Conservation (phyloP, 495 filamentous ascomycete genomes). For the Aspergillus avenaceus region DNA sequence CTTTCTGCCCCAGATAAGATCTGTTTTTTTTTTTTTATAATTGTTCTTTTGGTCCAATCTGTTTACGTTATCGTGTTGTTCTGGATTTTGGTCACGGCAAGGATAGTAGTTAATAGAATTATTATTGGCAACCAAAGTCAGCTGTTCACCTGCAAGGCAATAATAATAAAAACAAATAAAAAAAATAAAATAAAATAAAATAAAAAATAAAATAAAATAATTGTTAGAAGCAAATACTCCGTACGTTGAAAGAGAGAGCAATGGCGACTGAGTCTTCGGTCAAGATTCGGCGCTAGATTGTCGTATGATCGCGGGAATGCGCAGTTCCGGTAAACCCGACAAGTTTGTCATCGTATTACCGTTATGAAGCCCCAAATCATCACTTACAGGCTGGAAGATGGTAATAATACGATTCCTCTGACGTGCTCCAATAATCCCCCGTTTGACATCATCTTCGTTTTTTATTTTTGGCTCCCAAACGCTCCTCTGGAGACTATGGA, state of each 20-base stretch:
- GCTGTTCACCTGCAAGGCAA: neutral
- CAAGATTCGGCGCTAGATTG: slow-evolving; percentile 14
- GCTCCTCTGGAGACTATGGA: no score
- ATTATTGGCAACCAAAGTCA: neutral
- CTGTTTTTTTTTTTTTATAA: neutral
- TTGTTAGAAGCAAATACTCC: neutral
- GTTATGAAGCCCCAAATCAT: neutral
- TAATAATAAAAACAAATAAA: no score
- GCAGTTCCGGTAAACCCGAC: slow-evolving; percentile 33
- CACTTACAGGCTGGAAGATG: neutral
- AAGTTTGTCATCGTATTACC: neutral
- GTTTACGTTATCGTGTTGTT: neutral
- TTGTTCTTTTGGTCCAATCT: neutral
- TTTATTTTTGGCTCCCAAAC: no score
- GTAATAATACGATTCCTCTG: neutral
- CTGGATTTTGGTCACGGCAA: neutral
- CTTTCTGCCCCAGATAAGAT: neutral
- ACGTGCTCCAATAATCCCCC: neutral
- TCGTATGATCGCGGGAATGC: slow-evolving; percentile 43
- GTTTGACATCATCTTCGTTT: no score
- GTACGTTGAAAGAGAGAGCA: neutral
- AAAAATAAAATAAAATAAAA: no score
- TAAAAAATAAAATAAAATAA: no score
- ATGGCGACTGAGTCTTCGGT: slow-evolving; percentile 8
- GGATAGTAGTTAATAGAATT: neutral